A percentile compares a stretch with the other conserved stretches of the same genome.
Conservation (phyloP, 805 yeast genomes). For the Nakazawaea populi region DNA sequence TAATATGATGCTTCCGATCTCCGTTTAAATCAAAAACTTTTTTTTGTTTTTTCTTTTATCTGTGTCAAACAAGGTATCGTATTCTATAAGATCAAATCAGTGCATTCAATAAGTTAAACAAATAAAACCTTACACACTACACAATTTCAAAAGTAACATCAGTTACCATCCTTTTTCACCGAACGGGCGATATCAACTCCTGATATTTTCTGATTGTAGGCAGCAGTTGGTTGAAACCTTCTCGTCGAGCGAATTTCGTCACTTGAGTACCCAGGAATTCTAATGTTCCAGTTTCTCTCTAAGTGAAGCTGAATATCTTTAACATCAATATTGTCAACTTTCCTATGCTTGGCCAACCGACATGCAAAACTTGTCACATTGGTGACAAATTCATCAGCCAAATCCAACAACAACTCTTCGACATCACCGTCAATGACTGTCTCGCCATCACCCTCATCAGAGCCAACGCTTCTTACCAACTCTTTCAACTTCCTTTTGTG, state of each 20-base stretch:
- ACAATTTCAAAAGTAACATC: not conserved
- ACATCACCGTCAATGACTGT: slow-evolving; percentile 92
- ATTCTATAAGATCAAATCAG: no score
- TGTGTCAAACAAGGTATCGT: no score
- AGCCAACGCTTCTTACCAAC: slow-evolving; percentile 73
- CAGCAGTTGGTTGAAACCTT: slow-evolving; percentile 60
- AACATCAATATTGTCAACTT: slow-evolving; percentile 79
- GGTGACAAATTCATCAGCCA: slow-evolving; percentile 93
- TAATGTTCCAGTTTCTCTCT: slow-evolving; percentile 91
- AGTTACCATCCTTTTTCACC: slow-evolving; percentile 40
- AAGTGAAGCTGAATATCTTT: slow-evolving; percentile 88
- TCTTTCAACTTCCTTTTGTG: slow-evolving; percentile 88
- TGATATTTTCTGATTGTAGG: slow-evolving; percentile 60
- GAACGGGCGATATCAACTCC: slow-evolving; percentile 64
- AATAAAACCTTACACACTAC: not conserved
- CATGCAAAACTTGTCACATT: slow-evolving; percentile 93
- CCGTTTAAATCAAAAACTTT: not conserved
- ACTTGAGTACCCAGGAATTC: slow-evolving; percentile 87
- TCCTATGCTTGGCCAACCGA: slow-evolving; percentile 89
- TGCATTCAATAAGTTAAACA: not conserved
- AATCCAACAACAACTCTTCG: slow-evolving; percentile 81
- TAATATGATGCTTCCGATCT: not conserved
- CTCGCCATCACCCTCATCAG: slow-evolving; percentile 88
- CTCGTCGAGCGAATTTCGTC: slow-evolving; percentile 82
- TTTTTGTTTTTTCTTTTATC: not conserved